These are phyloP conservation scores for Verticillium albo-atrum DNA, from an alignment of 2,329 filamentous ascomycete genomes.

Conservation along the genomic window DNA sequence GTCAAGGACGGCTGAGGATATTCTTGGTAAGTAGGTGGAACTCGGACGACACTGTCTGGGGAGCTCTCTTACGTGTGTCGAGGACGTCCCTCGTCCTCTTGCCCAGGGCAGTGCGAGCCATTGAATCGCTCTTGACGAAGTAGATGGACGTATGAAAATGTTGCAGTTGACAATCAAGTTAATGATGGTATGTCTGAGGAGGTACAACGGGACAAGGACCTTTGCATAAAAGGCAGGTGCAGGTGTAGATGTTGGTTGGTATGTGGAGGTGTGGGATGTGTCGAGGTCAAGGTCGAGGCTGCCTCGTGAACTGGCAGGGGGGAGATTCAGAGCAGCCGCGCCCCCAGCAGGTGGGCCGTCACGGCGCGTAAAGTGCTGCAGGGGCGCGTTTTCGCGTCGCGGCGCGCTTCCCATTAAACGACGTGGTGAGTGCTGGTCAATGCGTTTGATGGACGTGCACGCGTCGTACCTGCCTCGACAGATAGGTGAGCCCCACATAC, in stretches of 20 bases:
- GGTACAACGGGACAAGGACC: neutral
- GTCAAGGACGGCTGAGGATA: slow-evolving; percentile 5
- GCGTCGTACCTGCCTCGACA: neutral
- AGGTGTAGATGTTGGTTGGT: neutral
- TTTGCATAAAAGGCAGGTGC: neutral
- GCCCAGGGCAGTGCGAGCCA: slow-evolving; percentile 17
- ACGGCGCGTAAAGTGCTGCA: slow-evolving; percentile 2
- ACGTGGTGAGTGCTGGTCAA: neutral
- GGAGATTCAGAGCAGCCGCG: neutral
- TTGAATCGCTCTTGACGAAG: slow-evolving; percentile 1
- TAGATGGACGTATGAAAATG: neutral
- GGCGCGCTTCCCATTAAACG: neutral
- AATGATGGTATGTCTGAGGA: neutral
- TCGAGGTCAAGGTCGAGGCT: neutral
- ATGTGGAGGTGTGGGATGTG: neutral
- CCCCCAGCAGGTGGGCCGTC: neutral
- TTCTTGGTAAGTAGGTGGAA: slow-evolving; percentile 5
- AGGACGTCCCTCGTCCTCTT: slow-evolving; percentile 16
- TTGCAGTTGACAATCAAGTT: neutral
- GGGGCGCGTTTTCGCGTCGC: neutral
- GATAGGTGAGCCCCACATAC: neutral
- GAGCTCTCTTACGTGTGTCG: slow-evolving; percentile 13
- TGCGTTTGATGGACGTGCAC: neutral
- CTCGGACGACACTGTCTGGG: slow-evolving; percentile 5
- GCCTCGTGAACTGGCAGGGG: neutral